phyloP scores from a whole-genome alignment of 495 filamentous ascomycete species.

The Aspergillus olivimuriae region DNA sequence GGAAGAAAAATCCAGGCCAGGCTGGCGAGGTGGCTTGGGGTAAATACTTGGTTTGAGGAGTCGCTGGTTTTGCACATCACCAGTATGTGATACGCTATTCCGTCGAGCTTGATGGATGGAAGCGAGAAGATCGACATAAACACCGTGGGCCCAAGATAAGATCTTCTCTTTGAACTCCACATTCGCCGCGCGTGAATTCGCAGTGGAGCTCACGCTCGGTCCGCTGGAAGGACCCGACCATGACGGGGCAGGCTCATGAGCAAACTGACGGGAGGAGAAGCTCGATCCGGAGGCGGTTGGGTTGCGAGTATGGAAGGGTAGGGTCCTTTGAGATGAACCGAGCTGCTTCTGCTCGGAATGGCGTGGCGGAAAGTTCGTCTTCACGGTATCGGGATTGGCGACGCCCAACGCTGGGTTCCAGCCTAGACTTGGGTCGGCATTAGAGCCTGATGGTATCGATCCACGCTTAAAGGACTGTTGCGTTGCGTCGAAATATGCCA shows the following conservation, averaged over 20 bases:
- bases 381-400: slow-evolving; percentile 23
- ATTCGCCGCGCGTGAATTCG: slow-evolving; percentile 31
- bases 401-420: slow-evolving; percentile 29
- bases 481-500: slow-evolving; percentile 24
- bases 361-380: slow-evolving; percentile 36
- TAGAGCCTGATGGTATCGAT: slow-evolving; percentile 19
- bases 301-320: slow-evolving; percentile 31
- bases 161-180: slow-evolving; percentile 72
- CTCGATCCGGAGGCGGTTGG: slow-evolving; percentile 8
- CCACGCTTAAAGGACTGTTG: slow-evolving; percentile 23
- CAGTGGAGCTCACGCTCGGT: slow-evolving; percentile 10
- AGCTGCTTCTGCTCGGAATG: slow-evolving; percentile 32
- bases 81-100: slow-evolving; percentile 30
- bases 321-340: slow-evolving; percentile 14
- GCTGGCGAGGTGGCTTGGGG: slow-evolving; percentile 55
- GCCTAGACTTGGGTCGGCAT: slow-evolving; percentile 18
- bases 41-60: slow-evolving; percentile 53
- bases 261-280: slow-evolving; percentile 17
- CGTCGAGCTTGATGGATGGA: slow-evolving; percentile 60
- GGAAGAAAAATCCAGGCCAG: slow-evolving; percentile 37
- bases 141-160: slow-evolving; percentile 75
- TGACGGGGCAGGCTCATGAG: slow-evolving; percentile 10
- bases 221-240: slow-evolving; percentile 23
- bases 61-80: slow-evolving; percentile 28
- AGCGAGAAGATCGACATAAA: slow-evolving; percentile 80